phyloP scores from a whole-genome alignment of 148 eudicot species.

The Fagopyrum esculentum region DNA sequence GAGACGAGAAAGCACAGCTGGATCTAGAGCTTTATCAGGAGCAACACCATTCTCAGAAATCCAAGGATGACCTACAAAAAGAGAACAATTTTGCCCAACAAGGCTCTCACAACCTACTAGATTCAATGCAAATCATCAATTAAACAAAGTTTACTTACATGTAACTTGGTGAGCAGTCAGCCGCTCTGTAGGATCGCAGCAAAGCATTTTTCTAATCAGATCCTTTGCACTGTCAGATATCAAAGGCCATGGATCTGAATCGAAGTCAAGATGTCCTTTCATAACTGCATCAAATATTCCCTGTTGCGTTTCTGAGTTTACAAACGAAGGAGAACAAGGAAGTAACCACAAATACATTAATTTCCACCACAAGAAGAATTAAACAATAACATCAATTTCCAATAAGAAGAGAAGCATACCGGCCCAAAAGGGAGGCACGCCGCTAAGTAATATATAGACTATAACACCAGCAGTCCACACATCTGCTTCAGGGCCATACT shows the following conservation, averaged over 20 bases:
- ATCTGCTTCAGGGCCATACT: conserved; percentile 94
- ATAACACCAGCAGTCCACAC: conserved; percentile 99
- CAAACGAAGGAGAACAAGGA: conserved; percentile 11
- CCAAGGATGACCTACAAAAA: conserved; percentile 85
- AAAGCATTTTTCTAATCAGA: conserved; percentile 81
- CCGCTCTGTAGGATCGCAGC: conserved; percentile 59
- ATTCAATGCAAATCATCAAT: not conserved
- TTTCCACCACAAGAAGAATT: not conserved
- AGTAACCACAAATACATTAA: not conserved
- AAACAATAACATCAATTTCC: not conserved
- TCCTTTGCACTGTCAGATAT: conserved; percentile 94
- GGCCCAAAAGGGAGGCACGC: conserved; percentile 99
- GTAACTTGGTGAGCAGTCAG: conserved; percentile 91
- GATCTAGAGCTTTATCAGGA: conserved; percentile 85
- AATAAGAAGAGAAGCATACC: conserved; percentile 34
- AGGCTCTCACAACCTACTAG: not conserved
- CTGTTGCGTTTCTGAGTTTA: conserved; percentile 78
- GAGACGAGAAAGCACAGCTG: conserved; percentile 94
- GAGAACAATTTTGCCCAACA: not conserved
- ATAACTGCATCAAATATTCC: conserved; percentile 96
- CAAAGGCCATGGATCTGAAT: conserved; percentile 93
- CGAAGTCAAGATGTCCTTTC: conserved; percentile 87
- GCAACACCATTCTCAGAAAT: conserved; percentile 98
- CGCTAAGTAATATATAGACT: conserved; percentile 87
- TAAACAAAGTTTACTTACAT: conserved; percentile 39